Conservation (phyloP, 495 filamentous ascomycete genomes). For the Echria macrotheca region DNA sequence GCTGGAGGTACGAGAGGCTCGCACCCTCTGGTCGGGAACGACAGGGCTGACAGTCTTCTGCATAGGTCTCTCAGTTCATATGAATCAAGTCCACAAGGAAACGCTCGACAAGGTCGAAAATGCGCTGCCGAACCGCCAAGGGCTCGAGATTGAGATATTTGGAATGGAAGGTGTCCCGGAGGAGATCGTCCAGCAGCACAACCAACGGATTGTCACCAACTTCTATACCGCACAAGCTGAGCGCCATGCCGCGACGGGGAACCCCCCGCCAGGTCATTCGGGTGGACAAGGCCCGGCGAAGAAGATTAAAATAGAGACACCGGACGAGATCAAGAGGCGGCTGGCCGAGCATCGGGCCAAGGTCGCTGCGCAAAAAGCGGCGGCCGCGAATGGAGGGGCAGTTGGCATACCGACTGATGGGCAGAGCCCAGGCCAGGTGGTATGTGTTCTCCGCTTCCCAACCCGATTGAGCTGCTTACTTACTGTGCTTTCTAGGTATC, state of each 20-base stretch:
- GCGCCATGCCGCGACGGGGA: slow-evolving; percentile 74
- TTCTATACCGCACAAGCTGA: slow-evolving; percentile 83
- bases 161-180: slow-evolving; percentile 96
- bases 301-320: slow-evolving; percentile 72
- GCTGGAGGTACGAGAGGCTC: slow-evolving; percentile 69
- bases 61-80: slow-evolving; percentile 84
- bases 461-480: not conserved
- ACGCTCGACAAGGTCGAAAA: slow-evolving; percentile 80
- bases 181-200: slow-evolving; percentile 73
- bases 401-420: slow-evolving; percentile 45
- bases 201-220: slow-evolving; percentile 73
- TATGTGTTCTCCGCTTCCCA: slow-evolving; percentile 45
- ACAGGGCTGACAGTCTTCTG: slow-evolving; percentile 18
- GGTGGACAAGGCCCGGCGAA: slow-evolving; percentile 54
- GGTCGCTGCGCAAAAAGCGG: slow-evolving; percentile 52
- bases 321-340: slow-evolving; percentile 75
- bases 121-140: slow-evolving; percentile 75
- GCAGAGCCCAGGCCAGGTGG: slow-evolving; percentile 50
- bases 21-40: not conserved
- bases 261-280: slow-evolving; percentile 59
- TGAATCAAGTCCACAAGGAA: slow-evolving; percentile 98
- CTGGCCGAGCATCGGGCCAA: slow-evolving; percentile 74
- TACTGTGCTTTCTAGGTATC: slow-evolving; percentile 25
- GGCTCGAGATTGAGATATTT: slow-evolving; percentile 90
- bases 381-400: slow-evolving; percentile 34